Evolutionary conservation across 495 filamentous ascomycete genomes (phyloP).

Genomic region (Jackrogersella multiformis): DNA sequence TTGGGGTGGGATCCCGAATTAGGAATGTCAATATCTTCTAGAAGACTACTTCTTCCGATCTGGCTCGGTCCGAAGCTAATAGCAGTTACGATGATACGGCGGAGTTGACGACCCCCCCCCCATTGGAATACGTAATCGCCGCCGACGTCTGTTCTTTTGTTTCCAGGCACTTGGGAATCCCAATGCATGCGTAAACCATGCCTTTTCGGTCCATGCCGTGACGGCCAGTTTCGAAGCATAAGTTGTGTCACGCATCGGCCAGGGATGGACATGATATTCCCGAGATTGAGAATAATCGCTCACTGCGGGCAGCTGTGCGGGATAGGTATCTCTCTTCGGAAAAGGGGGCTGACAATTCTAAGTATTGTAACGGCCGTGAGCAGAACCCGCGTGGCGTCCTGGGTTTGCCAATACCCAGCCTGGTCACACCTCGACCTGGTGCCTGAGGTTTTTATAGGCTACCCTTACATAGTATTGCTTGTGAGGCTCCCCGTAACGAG

Average conservation of each 20-base stretch:
- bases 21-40: conserved; percentile 29
- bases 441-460: conserved; percentile 9
- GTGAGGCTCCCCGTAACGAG: conserved; percentile 21
- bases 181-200: conserved; percentile 11
- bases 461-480: neutral
- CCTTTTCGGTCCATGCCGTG: conserved; percentile 31
- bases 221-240: neutral
- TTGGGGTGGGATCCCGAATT: conserved; percentile 11
- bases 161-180: conserved; percentile 21
- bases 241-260: conserved; percentile 3
- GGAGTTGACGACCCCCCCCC: neutral
- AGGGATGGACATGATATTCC: neutral
- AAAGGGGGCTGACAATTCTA: conserved; percentile 40
- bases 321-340: conserved; percentile 22
- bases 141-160: conserved; percentile 6
- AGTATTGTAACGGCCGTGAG: neutral
- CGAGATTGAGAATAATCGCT: conserved; percentile 21
- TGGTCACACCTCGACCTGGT: conserved; percentile 25
- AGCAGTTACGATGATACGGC: conserved; percentile 14
- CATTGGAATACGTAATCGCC: conserved; percentile 20
- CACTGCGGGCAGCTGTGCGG: too few relatives aligned
- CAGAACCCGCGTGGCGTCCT: conserved; percentile 14
- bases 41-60: conserved; percentile 24
- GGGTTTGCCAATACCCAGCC: conserved; percentile 25
- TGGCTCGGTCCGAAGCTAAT: conserved; percentile 19